Conservation (phyloP, 768 basidiomycete genomes). For the Lactarius trivialis region DNA sequence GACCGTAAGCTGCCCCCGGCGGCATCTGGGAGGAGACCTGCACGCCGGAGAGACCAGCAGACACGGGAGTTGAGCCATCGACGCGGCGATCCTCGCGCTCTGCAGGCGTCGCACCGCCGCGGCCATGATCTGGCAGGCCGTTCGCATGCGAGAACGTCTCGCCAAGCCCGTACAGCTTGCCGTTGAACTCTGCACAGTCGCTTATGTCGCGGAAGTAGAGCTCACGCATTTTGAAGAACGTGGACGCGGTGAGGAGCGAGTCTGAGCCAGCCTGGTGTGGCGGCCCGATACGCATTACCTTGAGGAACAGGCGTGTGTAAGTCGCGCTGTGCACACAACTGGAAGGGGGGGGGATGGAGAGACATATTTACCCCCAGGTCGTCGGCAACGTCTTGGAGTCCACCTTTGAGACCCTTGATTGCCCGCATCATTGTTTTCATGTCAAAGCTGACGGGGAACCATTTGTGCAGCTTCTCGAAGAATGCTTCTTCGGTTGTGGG, state of each 20-base stretch:
- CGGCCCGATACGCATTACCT: conserved; percentile 85
- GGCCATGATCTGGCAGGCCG: conserved; percentile 55
- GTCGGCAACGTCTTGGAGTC: conserved; percentile 93
- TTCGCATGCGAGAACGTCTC: conserved; percentile 67
- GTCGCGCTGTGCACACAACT: conserved; percentile 3
- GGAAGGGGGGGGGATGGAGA: background rate
- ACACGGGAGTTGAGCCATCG: conserved; percentile 45
- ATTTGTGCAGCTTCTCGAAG: conserved; percentile 77
- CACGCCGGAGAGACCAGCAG: conserved; percentile 30
- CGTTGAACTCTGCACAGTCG: conserved; percentile 76
- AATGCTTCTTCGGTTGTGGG: conserved; percentile 87
- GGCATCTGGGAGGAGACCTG: conserved; percentile 19
- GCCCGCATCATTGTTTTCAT: conserved; percentile 95
- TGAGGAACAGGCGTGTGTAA: conserved; percentile 13
- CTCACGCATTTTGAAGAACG: conserved; percentile 95
- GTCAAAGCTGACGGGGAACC: conserved; percentile 97
- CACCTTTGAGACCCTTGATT: conserved; percentile 75
- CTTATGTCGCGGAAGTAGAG: conserved; percentile 87
- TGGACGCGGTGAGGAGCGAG: conserved; percentile 84
- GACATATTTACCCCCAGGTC: conserved; percentile 73
- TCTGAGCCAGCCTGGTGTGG: conserved; percentile 98
- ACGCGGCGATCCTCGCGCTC: conserved; percentile 64
- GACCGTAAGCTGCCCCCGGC: conserved; percentile 20
- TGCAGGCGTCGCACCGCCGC: conserved; percentile 75
- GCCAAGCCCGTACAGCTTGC: conserved; percentile 78